Evolutionary conservation across 306 rosid species (phyloP), one percentile per base, ranked within the genome.

Genomic region (Gillenia trifoliata): DNA sequence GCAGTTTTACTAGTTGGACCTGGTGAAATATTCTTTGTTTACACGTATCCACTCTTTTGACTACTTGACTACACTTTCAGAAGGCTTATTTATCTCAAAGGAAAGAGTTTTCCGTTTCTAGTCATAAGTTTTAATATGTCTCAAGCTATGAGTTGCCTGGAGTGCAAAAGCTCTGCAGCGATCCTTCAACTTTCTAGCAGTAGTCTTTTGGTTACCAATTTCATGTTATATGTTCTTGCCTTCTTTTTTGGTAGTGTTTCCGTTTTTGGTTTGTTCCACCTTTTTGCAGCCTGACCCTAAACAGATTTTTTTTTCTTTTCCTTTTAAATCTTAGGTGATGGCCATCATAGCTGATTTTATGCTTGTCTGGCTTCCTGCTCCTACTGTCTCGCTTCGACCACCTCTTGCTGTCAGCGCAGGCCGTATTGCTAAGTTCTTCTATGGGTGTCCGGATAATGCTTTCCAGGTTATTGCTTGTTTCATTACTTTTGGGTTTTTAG

Each of bases 371-470:
- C 88, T 85, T 69, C 88, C 88, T 66, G 98, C 98, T 17, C 97
- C 98, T 29, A 91, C 98, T 26, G 90, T 94, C 31, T 80, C 97
- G 16, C 96, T 94, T 73, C 81, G 89, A 70, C 77, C 90, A 4
- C 89, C 99, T 34, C 91, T 92, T 31, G 88, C 85, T 49, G 66
- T 80, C 74, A 84, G 68, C 57, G 95, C 97, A 5, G 97, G 99
- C 59, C 75, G 82, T 31, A 66, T 94, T 78, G 79, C 95, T 41
- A 94, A 88, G 85, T 86, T 92, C 86, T 94, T 94, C 89, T 90
- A 88, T 81, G 88, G 88, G 75, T 94, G 99, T 78, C 99, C 99
- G 0, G 99, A 90, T 66, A 94, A 94, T 75, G 97, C 99, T 65
- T 94, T 94, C 54, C 99, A 94, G 96, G 99, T 92, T 23, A 61